Conservation (phyloP, 176 grass and related monocot species). For the Triticum monococcum region DNA sequence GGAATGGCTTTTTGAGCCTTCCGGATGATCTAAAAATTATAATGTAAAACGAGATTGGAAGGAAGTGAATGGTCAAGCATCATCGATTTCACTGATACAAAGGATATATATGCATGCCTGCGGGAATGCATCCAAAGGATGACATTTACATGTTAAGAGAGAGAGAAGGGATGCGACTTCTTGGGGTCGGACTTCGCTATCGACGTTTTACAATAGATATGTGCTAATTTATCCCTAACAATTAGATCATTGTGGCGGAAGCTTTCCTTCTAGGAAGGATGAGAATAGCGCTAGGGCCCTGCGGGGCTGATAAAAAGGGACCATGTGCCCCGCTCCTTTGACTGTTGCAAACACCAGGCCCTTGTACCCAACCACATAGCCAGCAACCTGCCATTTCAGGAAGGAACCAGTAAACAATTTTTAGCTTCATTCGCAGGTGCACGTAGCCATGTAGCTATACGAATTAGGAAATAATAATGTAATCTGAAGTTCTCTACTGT, state of each 20-base stretch:
- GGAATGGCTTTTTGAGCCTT: too few species aligned
- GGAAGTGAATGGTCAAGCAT: background rate
- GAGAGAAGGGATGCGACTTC: background rate
- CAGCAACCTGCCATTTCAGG: constrained; percentile 48
- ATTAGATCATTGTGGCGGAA: constrained; percentile 42
- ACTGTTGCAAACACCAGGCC: constrained; percentile 50
- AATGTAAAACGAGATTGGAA: background rate
- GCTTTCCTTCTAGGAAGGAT: constrained; percentile 56
- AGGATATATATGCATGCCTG: background rate
- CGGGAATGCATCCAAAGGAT: background rate
- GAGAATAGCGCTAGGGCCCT: constrained; percentile 55
- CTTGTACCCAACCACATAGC: constrained; percentile 52
- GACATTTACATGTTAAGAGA: background rate
- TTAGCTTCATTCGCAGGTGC: constrained; percentile 17
- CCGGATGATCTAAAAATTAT: background rate
- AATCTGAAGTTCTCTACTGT: constrained; percentile 9
- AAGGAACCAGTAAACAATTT: background rate
- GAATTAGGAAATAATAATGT: constrained; percentile 1
- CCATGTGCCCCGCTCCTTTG: constrained; percentile 66
- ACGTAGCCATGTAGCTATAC: background rate
- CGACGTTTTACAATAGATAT: background rate
- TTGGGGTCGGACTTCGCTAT: background rate
- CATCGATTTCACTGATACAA: background rate
- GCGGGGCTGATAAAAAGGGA: constrained; percentile 59
- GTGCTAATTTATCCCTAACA: background rate